Base-by-base conservation (phyloP, 129 eudicot species). In the Calendula officinalis region DNA sequence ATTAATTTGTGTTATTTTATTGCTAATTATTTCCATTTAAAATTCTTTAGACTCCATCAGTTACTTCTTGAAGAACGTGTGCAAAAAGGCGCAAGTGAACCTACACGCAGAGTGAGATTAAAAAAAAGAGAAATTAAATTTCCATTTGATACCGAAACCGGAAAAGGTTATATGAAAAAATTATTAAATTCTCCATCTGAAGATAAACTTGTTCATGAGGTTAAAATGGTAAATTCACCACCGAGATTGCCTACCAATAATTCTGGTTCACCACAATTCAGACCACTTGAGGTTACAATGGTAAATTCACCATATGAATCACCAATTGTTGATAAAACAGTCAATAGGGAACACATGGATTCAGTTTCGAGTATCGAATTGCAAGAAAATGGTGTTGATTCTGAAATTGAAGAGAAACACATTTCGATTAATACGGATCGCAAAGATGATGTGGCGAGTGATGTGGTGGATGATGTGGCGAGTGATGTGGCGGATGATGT, bases 51-150 rank as follows among this genome's bases (percentile, higher is more conserved):
- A 75, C 88, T 91, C 56, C 98, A 91, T 81, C 96, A 91, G 64
- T 71, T 91, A 56, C 79, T 91, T 13, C 74, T 91, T 81, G 96
- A 87, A 76, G 98, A 91, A 78, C 94, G 91, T 10, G 74, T 84
- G 69, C 84, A 91, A 64, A 83, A 77, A 52, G 85, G 81, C 50
- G 47, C 62, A 50, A 74, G 70, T 84, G 86, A 76, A 42, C 82
- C 96, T 72, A 79, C 85, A 60, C 86, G 80, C 39, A 84, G 89
- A 32, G 98, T 82, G 56, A 91, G 80, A 75, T 72, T 87, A 64
- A 91, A 83, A 74, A 85, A 85, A 80, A 72, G 90, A 70, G 81
- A 86, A 55, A 77, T 81, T 54, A 89, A 85, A 71, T 84, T 79
- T 74, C 86, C 92, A 36, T 82, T 85, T 32, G 79, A 72, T 62